phyloP scores from a whole-genome alignment of 2,329 filamentous ascomycete species.

The Alternaria rosae region DNA sequence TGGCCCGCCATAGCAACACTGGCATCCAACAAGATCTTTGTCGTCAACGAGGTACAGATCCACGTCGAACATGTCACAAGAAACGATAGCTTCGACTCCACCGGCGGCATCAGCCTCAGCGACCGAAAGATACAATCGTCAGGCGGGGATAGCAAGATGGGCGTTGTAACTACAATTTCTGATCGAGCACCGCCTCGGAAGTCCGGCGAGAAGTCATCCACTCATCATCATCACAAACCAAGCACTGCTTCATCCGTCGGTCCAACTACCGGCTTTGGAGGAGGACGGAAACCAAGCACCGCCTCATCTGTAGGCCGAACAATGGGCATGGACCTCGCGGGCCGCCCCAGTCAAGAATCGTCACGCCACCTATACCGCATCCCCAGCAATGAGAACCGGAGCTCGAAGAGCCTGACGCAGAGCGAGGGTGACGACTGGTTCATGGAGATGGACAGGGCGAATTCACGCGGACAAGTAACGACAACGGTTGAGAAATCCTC shows the following conservation, averaged over 20 bases:
- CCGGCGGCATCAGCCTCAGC: slow-evolving; percentile 26
- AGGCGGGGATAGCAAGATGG: slow-evolving; percentile 17
- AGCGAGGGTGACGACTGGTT: slow-evolving; percentile 31
- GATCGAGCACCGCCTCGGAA: slow-evolving; percentile 11
- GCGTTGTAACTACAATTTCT: slow-evolving; percentile 18
- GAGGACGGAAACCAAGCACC: slow-evolving; percentile 18
- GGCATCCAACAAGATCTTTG: slow-evolving; percentile 46
- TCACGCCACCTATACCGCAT: slow-evolving; percentile 29
- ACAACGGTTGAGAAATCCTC: slow-evolving; percentile 14
- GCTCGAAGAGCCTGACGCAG: neutral
- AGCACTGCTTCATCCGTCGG: slow-evolving; percentile 21
- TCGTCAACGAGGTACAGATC: slow-evolving; percentile 50
- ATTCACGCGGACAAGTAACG: slow-evolving; percentile 19
- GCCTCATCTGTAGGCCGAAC: slow-evolving; percentile 21
- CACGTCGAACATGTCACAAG: slow-evolving; percentile 35
- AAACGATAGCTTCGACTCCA: slow-evolving; percentile 21
- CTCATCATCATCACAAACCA: slow-evolving; percentile 12
- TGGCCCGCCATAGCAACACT: slow-evolving; percentile 46
- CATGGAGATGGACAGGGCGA: slow-evolving; percentile 22
- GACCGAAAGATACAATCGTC: slow-evolving; percentile 16
- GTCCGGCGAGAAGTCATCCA: neutral
- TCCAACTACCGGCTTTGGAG: slow-evolving; percentile 17
- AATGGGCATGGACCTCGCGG: slow-evolving; percentile 16
- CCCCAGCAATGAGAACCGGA: slow-evolving; percentile 3
- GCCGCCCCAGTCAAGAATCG: slow-evolving; percentile 37